Conservation (phyloP, 1,139 yeast genomes). For the Kluyveromyces sp. region DNA sequence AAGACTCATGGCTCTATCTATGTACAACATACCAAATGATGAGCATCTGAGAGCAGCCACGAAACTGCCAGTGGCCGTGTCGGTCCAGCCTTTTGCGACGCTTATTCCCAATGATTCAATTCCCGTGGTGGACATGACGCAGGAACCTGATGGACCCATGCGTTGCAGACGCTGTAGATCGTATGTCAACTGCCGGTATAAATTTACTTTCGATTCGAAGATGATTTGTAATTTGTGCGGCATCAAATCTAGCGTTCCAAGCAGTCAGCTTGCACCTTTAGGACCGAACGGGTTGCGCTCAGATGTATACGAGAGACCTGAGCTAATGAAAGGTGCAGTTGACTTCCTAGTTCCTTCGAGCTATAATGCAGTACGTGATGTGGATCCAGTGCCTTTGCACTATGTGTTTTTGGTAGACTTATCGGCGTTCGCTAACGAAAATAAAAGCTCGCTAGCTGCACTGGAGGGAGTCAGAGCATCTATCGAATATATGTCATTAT, state of each 20-base stretch:
- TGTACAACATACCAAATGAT: slow-evolving; percentile 78
- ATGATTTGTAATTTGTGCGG: slow-evolving; percentile 86
- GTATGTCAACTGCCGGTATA: slow-evolving; percentile 79
- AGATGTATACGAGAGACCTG: slow-evolving; percentile 65
- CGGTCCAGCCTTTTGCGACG: slow-evolving; percentile 80
- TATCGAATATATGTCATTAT: slow-evolving; percentile 29
- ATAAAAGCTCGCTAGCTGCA: slow-evolving; percentile 49
- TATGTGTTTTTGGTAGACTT: slow-evolving; percentile 78
- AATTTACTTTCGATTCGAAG: slow-evolving; percentile 54
- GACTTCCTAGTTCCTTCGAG: slow-evolving; percentile 74
- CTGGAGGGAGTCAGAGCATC: slow-evolving; percentile 64
- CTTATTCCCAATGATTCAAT: slow-evolving; percentile 40
- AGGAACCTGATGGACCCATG: slow-evolving; percentile 51
- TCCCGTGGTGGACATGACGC: slow-evolving; percentile 51
- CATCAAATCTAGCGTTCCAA: slow-evolving; percentile 64
- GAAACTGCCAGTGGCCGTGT: slow-evolving; percentile 72
- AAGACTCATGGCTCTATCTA: slow-evolving; percentile 65
- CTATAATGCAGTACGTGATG: slow-evolving; percentile 48
- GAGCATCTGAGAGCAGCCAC: slow-evolving; percentile 66
- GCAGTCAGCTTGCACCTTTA: slow-evolving; percentile 57
- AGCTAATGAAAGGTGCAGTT: slow-evolving; percentile 74
- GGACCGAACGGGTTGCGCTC: slow-evolving; percentile 54
- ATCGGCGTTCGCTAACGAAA: slow-evolving; percentile 53
- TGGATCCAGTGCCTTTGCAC: slow-evolving; percentile 46
- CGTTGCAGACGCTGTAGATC: slow-evolving; percentile 90